phyloP scores from a whole-genome alignment of 1,139 yeast genomes.

The Kodamaea arcana region DNA sequence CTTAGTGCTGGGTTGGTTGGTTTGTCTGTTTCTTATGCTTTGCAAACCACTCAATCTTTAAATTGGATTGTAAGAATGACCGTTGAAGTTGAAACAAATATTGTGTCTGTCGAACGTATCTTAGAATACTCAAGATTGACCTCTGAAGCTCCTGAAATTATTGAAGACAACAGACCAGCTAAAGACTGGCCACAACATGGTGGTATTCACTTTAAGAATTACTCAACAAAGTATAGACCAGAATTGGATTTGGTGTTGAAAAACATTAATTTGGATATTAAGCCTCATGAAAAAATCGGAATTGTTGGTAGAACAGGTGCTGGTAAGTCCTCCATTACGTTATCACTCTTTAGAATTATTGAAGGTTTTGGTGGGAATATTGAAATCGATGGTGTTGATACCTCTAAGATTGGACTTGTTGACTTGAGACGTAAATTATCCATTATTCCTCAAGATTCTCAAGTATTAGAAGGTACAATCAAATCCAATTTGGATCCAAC shows the following conservation, averaged over 20 bases:
- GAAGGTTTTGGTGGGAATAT: constrained; percentile 75
- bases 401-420: constrained; percentile 67
- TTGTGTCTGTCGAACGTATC: constrained; percentile 94
- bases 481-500: constrained; percentile 90
- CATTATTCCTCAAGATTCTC: constrained; percentile 96
- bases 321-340: constrained; percentile 70
- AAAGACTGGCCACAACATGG: constrained; percentile 64
- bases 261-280: constrained; percentile 47
- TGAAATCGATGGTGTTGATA: constrained; percentile 66
- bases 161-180: constrained; percentile 65
- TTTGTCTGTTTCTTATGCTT: constrained; percentile 85
- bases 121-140: constrained; percentile 73
- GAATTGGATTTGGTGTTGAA: constrained; percentile 58
- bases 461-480: constrained; percentile 88
- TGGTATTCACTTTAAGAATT: constrained; percentile 49
- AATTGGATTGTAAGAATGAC: constrained; percentile 99
- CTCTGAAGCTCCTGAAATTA: constrained; percentile 78
- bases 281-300: constrained; percentile 67
- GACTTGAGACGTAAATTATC: constrained; percentile 84
- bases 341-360: constrained; percentile 69
- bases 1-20: constrained; percentile 91
- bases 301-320: constrained; percentile 88
- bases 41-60: constrained; percentile 87
- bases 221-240: constrained; percentile 60
- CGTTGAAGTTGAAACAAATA: constrained; percentile 94